Evolutionary conservation across 1,284 basidiomycete species (phyloP), one percentile per base, ranked within the genome.

Genomic region (Tylopilus orsonianus): DNA sequence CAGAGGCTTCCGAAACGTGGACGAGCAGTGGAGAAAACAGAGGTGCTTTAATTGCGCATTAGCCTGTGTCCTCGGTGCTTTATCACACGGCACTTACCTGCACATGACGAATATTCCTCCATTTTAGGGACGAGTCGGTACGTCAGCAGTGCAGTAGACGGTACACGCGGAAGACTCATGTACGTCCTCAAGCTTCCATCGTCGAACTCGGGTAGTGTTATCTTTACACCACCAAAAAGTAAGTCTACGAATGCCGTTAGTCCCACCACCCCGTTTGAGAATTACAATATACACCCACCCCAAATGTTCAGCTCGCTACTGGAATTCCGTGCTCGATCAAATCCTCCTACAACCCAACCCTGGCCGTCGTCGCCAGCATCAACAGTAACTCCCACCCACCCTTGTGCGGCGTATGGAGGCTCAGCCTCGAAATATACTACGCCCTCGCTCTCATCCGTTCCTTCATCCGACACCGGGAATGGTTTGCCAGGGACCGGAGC

Each of bases 371-470:
- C 75, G 40, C 70, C 57, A 3, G 58, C 64, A n/a, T 79, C 73
- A 14, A 85, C 58, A 12, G 61, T 68, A 30, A 89, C 70, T 2
- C 73, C 81, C 14, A 88, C 63, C 72, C 74, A 79, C 16, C 60
- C 63, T n/a, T 60, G 48, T 22, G 53, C 35, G 34, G 42, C 54
- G 24, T 43, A 46, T 2, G 69, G 60, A 18, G 85, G 41, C 34
- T 74, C 67, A 2, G 74, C 77, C 58, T 83, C 80, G 55, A 79
- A 87, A 16, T 81, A 66, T 4, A 84, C 81, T 0, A 85, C 71
- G 0, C 85, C 87, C 47, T 89, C 87, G 10, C 83, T 84, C 62
- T 90, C 87, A 48, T 87, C 83, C 0, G 77, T 63, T 0, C 87
- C 87, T 64, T 85, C 81, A 16, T 76, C 65, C 8, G 85, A 81